A percentile compares a stretch with the other conserved stretches of the same genome.
These are phyloP conservation scores for Gamsiella multidivaricata DNA, from an alignment of 192 early-diverging fungal species.

Conservation along the genomic window DNA sequence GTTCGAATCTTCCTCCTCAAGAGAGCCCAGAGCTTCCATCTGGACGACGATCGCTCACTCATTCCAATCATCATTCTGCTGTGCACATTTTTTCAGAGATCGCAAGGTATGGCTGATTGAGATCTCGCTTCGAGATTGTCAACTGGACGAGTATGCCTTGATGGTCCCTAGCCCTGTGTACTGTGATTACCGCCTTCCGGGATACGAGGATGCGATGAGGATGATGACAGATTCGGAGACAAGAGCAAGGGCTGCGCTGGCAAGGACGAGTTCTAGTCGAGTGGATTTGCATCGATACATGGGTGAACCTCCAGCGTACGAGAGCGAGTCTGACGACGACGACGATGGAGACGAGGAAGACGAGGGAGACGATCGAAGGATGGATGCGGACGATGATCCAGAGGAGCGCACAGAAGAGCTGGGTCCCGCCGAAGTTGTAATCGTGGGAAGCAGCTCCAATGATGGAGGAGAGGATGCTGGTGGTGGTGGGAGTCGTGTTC, in stretches of 20 bases:
- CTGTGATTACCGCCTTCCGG: slow-evolving; percentile 41
- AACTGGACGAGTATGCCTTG: slow-evolving; percentile 42
- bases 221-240: background rate
- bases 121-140: slow-evolving; percentile 34
- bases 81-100: slow-evolving; percentile 7
- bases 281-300: slow-evolving; percentile 5
- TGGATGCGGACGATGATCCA: background rate
- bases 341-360: slow-evolving; percentile 5
- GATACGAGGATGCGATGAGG: slow-evolving; percentile 25
- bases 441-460: too few relatives aligned
- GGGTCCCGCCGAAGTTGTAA: background rate
- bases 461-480: background rate
- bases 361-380: background rate
- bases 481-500: background rate
- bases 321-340: slow-evolving; percentile 16
- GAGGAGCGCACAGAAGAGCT: background rate
- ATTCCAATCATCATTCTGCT: background rate
- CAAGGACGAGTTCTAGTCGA: slow-evolving; percentile 14
- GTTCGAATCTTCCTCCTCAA: background rate
- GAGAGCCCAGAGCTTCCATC: background rate
- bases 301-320: slow-evolving; percentile 32
- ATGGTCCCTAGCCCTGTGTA: slow-evolving; percentile 45
- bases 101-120: slow-evolving; percentile 42
- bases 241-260: background rate
- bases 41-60: background rate